A percentile compares a stretch with the other conserved stretches of the same genome.
Evolutionary conservation across 768 basidiomycete species (phyloP).

Genomic region (Boletus fagicola): DNA sequence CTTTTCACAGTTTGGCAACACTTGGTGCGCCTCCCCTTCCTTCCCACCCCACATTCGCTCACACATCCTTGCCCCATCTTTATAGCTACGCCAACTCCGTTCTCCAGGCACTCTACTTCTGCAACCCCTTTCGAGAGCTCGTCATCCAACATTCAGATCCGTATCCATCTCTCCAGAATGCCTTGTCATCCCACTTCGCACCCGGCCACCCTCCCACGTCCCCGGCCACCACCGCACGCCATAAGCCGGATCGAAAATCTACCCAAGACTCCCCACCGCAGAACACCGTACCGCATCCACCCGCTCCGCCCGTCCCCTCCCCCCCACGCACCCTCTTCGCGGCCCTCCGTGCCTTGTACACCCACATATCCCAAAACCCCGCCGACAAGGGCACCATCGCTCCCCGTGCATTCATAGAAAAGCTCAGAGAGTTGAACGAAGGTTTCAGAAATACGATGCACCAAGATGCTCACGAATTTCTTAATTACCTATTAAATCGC

Average conservation of each 20-base stretch:
- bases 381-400: constrained; percentile 81
- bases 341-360: constrained; percentile 89
- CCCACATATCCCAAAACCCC: constrained; percentile 76
- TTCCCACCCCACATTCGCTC: constrained; percentile 13
- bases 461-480: constrained; percentile 98
- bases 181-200: constrained; percentile 25
- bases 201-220: constrained; percentile 26
- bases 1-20: constrained; percentile 81
- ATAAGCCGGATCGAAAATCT: constrained; percentile 57
- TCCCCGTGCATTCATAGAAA: constrained; percentile 89
- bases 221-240: constrained; percentile 39
- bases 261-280: constrained; percentile 34
- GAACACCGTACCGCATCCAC: constrained; percentile 28
- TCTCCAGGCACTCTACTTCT: constrained; percentile 94
- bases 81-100: constrained; percentile 97
- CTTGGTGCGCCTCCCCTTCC: constrained; percentile 58
- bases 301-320: constrained; percentile 49
- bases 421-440: constrained; percentile 90
- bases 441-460: constrained; percentile 89
- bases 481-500: constrained; percentile 90
- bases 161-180: constrained; percentile 39
- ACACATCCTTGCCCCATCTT: constrained; percentile 14
- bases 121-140: constrained; percentile 88
- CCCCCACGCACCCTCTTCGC: constrained; percentile 80
- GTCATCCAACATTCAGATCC: constrained; percentile 67